Percentiles rank a stretch among this genome's conserved stretches.
Evolutionary conservation across 2,329 filamentous ascomycete species (phyloP).

Genomic region (Penicillium sp.): DNA sequence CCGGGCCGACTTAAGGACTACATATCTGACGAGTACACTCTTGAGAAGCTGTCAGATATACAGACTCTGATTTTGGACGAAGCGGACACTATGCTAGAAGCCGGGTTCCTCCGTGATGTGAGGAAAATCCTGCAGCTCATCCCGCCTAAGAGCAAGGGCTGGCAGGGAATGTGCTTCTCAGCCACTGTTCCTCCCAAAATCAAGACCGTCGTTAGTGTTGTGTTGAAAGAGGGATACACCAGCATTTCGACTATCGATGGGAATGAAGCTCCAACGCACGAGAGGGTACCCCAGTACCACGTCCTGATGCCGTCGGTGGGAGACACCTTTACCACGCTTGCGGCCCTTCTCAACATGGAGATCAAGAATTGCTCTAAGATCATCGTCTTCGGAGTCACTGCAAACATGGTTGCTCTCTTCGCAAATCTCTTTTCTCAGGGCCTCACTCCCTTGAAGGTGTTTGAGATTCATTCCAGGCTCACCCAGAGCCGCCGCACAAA

Average conservation of each 20-base stretch:
- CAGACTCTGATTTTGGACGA: slow-evolving; percentile 48
- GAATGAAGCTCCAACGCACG: slow-evolving; percentile 71
- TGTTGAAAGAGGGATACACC: slow-evolving; percentile 60
- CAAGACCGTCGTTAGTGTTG: slow-evolving; percentile 66
- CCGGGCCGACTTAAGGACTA: slow-evolving; percentile 48
- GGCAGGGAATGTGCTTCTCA: slow-evolving; percentile 69
- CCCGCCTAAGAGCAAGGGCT: slow-evolving; percentile 46
- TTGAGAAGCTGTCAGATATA: slow-evolving; percentile 45
- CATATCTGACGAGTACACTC: slow-evolving; percentile 39
- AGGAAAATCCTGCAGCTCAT: slow-evolving; percentile 49
- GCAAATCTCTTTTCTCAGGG: slow-evolving; percentile 49
- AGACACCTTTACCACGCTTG: slow-evolving; percentile 45
- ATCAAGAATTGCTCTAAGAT: slow-evolving; percentile 63
- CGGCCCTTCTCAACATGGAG: slow-evolving; percentile 45
- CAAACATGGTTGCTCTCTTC: slow-evolving; percentile 57
- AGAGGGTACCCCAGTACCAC: slow-evolving; percentile 48
- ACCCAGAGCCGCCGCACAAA: slow-evolving; percentile 62
- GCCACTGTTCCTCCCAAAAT: slow-evolving; percentile 83
- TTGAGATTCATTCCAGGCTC: slow-evolving; percentile 72
- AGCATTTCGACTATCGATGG: slow-evolving; percentile 78
- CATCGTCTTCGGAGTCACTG: slow-evolving; percentile 79
- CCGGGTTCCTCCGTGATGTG: slow-evolving; percentile 48
- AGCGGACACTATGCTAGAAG: slow-evolving; percentile 32
- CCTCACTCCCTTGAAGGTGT: slow-evolving; percentile 37
- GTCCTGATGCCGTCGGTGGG: slow-evolving; percentile 42